Conservation (phyloP, 1,139 yeast genomes). For the Pichia sp. region DNA sequence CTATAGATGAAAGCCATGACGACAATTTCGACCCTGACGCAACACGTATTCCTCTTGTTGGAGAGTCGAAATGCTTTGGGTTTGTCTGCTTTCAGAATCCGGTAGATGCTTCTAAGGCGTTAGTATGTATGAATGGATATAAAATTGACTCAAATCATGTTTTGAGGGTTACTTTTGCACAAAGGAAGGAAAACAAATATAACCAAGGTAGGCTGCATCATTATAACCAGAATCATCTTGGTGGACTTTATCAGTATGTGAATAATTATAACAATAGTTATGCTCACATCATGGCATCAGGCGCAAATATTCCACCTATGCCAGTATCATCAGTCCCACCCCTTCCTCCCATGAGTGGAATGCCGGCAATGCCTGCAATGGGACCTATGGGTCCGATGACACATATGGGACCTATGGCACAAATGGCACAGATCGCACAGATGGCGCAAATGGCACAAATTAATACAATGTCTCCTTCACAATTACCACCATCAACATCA, state of each 20-base stretch:
- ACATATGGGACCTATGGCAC: background rate
- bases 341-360: background rate
- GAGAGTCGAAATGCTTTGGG: slow-evolving; percentile 44
- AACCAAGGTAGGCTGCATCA: slow-evolving; percentile 31
- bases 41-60: slow-evolving; percentile 17
- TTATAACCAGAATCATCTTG: slow-evolving; percentile 31
- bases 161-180: slow-evolving; percentile 37
- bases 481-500: background rate
- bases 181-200: slow-evolving; percentile 32
- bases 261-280: slow-evolving; percentile 9
- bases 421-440: background rate
- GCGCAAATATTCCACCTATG: background rate
- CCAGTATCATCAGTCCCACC: background rate
- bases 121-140: slow-evolving; percentile 40
- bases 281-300: background rate
- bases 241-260: slow-evolving; percentile 24
- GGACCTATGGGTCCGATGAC: background rate
- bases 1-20: background rate
- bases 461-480: background rate
- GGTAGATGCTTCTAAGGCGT: slow-evolving; percentile 44
- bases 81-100: slow-evolving; percentile 47
- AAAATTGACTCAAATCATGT: slow-evolving; percentile 29
- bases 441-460: background rate
- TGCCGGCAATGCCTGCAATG: background rate
- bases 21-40: background rate